Evolutionary conservation across 2,329 filamentous ascomycete genomes (phyloP), one percentile per base, ranked within the genome.

Genomic region (Botrytis pseudocinerea): DNA sequence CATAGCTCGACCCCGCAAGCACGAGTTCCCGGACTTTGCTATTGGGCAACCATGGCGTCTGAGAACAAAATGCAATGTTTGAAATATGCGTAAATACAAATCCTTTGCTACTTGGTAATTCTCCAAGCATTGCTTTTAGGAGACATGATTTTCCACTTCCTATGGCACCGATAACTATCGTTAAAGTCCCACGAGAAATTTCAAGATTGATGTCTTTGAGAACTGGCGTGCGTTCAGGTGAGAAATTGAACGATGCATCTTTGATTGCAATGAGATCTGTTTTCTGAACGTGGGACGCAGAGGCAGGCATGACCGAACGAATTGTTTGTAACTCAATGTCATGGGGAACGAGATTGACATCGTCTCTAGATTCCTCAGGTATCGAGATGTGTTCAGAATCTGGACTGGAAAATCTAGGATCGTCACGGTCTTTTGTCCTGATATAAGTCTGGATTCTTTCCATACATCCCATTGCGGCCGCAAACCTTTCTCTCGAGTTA

Each of bases 1-100:
- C 79, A 54, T 76, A 76, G 20, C 70, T 63, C 0, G 76, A 77
- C 20, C 72, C 70, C 0, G 82, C 84, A 0, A 83, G 73, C 8
- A 87, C 83, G 51, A 83, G 83, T 0, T 83, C 75, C 12, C 79
- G 78, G n/a, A 86, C 76, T 0, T 81, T 82, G 2, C 75, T 79
- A 72, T 86, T 85, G 6, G 80, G 79, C 2, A 85, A 79, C 84
- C 84, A 87, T 0, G 84, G 82, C 0, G 78, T 79, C 69, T 87
- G 85, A 62, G 82, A 81, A 71, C 84, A 85, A 75, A 83, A 86
- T 0, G 82, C 83, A 20, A 83, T 68, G 3, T 69, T 70, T 7
- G 57, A 69, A 10, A 73, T 62, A 14, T 35, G 60, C n/a, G 75
- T 38, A 18, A 73, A 51, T 6, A 78, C 59, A 8, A 59, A 75